These are phyloP conservation scores for Coniochaeta prunicola DNA, from an alignment of 2,329 filamentous ascomycete genomes.

Conservation along the genomic window DNA sequence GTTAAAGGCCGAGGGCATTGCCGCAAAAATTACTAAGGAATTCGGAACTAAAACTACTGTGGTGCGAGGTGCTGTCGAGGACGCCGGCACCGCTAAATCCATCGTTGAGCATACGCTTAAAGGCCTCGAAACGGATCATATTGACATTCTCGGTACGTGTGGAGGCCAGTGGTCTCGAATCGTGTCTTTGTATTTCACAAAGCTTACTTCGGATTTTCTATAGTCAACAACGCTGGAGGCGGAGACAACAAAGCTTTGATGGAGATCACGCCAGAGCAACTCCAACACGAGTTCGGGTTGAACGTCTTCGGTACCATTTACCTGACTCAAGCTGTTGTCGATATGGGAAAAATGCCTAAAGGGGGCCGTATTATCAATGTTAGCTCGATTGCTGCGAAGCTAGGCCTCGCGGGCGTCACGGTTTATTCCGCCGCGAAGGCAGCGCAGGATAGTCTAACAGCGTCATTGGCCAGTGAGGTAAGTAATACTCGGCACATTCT, in stretches of 20 bases:
- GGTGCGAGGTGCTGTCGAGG: constrained; percentile 13
- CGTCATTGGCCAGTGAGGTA: constrained; percentile 2
- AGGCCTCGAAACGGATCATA: constrained; percentile 13
- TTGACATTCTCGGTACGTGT: constrained; percentile 20
- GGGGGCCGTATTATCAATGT: constrained; percentile 28
- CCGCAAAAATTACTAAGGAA: constrained; percentile 7
- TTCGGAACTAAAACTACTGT: constrained; percentile 9
- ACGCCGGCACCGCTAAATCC: constrained; percentile 7
- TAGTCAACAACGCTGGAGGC: constrained; percentile 19
- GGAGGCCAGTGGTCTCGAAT: not conserved
- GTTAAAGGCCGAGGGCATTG: constrained; percentile 9
- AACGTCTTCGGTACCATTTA: constrained; percentile 20
- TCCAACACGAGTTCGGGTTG: constrained; percentile 15
- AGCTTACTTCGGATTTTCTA: not conserved
- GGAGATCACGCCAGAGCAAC: constrained; percentile 11
- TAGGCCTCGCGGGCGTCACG: not conserved
- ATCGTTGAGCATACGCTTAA: constrained; percentile 16
- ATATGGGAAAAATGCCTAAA: constrained; percentile 18
- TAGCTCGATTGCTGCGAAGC: constrained; percentile 20
- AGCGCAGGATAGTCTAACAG: constrained; percentile 6
- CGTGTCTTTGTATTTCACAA: not conserved
- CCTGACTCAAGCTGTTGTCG: constrained; percentile 17
- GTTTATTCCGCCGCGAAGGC: constrained; percentile 8
- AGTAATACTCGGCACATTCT: not conserved
- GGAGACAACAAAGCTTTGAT: constrained; percentile 6